Evolutionary conservation across 495 filamentous ascomycete genomes (phyloP), one percentile per base, ranked within the genome.

Genomic region (Penicillium alfredii): DNA sequence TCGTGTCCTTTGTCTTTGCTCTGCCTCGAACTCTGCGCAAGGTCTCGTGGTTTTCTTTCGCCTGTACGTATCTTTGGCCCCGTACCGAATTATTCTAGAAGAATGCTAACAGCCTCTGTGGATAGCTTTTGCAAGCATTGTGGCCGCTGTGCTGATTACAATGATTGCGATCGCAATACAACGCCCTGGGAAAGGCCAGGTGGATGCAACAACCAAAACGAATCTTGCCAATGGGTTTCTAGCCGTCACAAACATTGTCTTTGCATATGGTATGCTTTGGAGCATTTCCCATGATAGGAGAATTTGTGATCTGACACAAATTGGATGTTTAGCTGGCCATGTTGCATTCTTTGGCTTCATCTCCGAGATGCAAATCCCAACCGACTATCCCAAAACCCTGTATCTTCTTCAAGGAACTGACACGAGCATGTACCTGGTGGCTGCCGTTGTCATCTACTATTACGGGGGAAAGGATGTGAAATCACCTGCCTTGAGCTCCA

Each of bases 311-410:
- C 27, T 13, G 2, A 33, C 37, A 32, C 8, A 40, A 17, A 1
- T 28, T 6, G n/a, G n/a, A n/a, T 20, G 8, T 23, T 0, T 26
- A 56, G 71, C 79, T 64, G 56, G 77, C 42, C 66, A 81, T 63
- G 58, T 78, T 53, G 69, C 78, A 51, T 76, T 81, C 54, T 79
- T 84, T 62, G 69, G 62, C 35, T 81, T 86, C 57, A 80, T 80
- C 49, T 70, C 75, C 39, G 81, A 86, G 52, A 74, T 86, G 67
- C 69, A 74, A 46, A 69, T 69, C 0, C 79, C 79, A 0, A 40
- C 47, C 21, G 70, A 80, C 44, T 81, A 68, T 45, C 58, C 61
- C 27, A 79, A 78, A 55, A 64, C 79, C 3, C 67, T 83, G 27
- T 61, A 59, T 29, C 34, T 71, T 10, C 72, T 80, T 2, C 76